A percentile compares a stretch with the other conserved stretches of the same genome.
Evolutionary conservation across 2,329 filamentous ascomycete species (phyloP).

Genomic region (Plenodomus biglobosus): DNA sequence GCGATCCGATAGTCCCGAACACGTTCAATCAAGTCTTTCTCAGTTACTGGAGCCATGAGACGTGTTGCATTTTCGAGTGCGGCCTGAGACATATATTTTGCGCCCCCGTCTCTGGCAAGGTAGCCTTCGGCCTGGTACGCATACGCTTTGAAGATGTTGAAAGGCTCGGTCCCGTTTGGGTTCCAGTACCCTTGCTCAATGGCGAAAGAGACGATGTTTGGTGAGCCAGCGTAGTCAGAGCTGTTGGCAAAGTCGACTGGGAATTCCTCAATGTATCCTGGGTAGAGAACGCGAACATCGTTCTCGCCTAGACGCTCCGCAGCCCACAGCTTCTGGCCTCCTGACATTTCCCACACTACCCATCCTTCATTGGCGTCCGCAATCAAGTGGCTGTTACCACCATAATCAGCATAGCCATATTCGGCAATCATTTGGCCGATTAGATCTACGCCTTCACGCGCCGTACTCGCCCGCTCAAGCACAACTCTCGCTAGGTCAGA

Average conservation of each 20-base stretch:
- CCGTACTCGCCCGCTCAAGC: slow-evolving; percentile 46
- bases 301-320: slow-evolving; percentile 37
- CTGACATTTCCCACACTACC: slow-evolving; percentile 42
- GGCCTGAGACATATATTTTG: slow-evolving; percentile 44
- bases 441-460: slow-evolving; percentile 48
- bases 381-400: slow-evolving; percentile 49
- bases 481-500: slow-evolving; percentile 47
- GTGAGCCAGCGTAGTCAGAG: slow-evolving; percentile 37
- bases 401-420: slow-evolving; percentile 49
- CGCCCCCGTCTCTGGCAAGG: slow-evolving; percentile 38
- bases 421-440: slow-evolving; percentile 46
- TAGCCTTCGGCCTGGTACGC: slow-evolving; percentile 31
- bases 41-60: slow-evolving; percentile 53
- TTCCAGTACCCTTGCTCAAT: slow-evolving; percentile 42
- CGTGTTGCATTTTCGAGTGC: slow-evolving; percentile 40
- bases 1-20: slow-evolving; percentile 42
- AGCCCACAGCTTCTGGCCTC: slow-evolving; percentile 40
- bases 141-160: slow-evolving; percentile 44
- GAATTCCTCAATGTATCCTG: slow-evolving; percentile 44
- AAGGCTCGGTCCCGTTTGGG: slow-evolving; percentile 33
- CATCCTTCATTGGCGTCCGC: slow-evolving; percentile 44
- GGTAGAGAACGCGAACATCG: slow-evolving; percentile 39
- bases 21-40: slow-evolving; percentile 51
- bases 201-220: slow-evolving; percentile 41
- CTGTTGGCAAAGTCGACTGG: slow-evolving; percentile 35